These are phyloP conservation scores for Solanum lycopersicoides DNA, from an alignment of 257 asterid genomes.

Conservation along the genomic window DNA sequence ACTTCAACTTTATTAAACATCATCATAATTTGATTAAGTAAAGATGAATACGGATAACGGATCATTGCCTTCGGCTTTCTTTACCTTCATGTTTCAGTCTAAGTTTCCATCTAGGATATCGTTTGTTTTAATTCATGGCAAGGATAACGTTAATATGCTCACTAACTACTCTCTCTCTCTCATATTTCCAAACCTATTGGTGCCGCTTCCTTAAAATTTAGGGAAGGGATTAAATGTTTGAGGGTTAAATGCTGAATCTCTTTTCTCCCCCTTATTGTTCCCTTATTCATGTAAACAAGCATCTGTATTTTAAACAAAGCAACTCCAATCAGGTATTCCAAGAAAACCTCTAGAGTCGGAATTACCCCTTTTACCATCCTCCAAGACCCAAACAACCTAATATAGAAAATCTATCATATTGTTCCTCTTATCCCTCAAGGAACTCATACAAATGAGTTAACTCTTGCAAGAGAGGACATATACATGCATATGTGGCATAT, in stretches of 20 bases:
- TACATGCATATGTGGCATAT: neutral
- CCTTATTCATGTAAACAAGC: neutral
- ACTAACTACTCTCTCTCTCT: neutral
- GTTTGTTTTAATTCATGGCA: neutral
- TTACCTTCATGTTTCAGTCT: neutral
- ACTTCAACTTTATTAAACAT: neutral
- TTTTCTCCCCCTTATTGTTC: neutral
- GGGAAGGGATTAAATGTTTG: neutral
- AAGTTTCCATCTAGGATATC: neutral
- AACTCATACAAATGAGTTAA: neutral
- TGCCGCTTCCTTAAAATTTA: neutral
- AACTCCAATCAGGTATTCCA: neutral
- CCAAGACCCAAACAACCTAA: neutral
- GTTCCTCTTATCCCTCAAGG: neutral
- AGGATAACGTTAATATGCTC: neutral
- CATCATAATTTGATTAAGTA: neutral
- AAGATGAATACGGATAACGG: neutral
- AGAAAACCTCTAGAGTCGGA: neutral
- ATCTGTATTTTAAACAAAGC: neutral
- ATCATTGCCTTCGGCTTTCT: neutral
- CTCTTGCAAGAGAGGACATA: neutral
- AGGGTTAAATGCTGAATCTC: neutral
- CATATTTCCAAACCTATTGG: neutral
- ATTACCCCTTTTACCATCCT: neutral
- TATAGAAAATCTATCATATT: neutral